Evolutionary conservation across 2,329 filamentous ascomycete species (phyloP).

Genomic region (Colletotrichum echinochloae): DNA sequence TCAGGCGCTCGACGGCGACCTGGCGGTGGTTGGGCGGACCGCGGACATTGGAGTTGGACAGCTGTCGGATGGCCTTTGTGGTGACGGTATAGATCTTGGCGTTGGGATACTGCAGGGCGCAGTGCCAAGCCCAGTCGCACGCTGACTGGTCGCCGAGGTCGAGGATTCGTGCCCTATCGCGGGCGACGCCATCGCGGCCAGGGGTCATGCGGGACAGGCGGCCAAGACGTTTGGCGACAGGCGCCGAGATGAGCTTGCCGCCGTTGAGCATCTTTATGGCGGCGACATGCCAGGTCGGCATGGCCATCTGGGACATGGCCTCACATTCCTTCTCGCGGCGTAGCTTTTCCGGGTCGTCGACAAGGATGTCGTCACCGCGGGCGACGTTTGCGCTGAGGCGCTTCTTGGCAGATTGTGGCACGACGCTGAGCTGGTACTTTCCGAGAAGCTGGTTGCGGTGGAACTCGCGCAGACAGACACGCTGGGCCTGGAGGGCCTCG

Average conservation of each 20-base stretch:
- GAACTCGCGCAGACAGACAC: constrained; percentile 76
- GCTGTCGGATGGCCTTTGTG: constrained; percentile 76
- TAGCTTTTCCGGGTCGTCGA: constrained; percentile 72
- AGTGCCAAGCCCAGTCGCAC: constrained; percentile 97
- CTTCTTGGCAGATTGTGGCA: constrained; percentile 77
- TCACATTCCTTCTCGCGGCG: constrained; percentile 83
- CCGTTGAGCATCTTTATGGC: constrained; percentile 72
- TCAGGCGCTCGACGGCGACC: constrained; percentile 81
- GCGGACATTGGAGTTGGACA: constrained; percentile 79
- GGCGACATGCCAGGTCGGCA: constrained; percentile 71
- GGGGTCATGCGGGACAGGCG: constrained; percentile 63
- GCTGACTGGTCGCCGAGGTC: constrained; percentile 88
- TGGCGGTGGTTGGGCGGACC: constrained; percentile 90
- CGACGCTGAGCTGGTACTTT: constrained; percentile 81
- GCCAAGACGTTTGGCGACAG: constrained; percentile 71
- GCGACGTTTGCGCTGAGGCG: constrained; percentile 79
- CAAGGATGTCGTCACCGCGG: constrained; percentile 74
- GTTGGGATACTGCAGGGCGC: constrained; percentile 86
- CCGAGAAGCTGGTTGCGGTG: constrained; percentile 87
- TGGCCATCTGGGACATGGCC: constrained; percentile 77
- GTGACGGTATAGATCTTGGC: constrained; percentile 90
- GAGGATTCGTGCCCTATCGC: constrained; percentile 75
- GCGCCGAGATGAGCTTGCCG: constrained; percentile 72
- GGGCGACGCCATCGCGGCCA: constrained; percentile 56
- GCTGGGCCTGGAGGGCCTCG: constrained; percentile 87